These are phyloP conservation scores for Cnidoscolus chayamansa DNA, from an alignment of 441 rosid species.

Conservation along the genomic window DNA sequence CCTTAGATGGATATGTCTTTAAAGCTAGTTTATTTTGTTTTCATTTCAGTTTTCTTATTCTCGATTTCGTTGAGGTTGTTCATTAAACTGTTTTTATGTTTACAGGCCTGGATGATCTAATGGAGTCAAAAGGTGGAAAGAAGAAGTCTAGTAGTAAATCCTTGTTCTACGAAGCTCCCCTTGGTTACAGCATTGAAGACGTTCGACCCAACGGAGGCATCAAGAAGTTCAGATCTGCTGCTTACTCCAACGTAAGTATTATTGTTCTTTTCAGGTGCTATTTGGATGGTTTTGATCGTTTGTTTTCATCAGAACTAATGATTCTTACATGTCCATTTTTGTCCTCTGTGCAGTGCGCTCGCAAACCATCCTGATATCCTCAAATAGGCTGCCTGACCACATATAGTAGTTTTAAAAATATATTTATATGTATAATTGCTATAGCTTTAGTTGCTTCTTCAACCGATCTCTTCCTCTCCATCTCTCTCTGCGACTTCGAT, in stretches of 20 bases:
- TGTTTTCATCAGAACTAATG: neutral
- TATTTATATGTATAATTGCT: conserved; percentile 4
- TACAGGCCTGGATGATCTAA: conserved; percentile 56
- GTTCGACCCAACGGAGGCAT: conserved; percentile 83
- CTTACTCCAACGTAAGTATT: conserved; percentile 76
- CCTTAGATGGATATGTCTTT: too few species aligned
- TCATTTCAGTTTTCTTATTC: neutral
- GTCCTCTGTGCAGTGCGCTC: conserved; percentile 58
- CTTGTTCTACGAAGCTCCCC: conserved; percentile 81
- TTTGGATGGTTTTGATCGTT: neutral
- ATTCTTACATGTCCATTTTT: conserved; percentile 1
- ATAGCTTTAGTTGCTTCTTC: conserved; percentile 23
- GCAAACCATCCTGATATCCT: conserved; percentile 81
- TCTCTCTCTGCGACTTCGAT: conserved; percentile 33
- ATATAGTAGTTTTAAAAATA: conserved; percentile 34
- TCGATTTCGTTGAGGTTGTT: neutral
- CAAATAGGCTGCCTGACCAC: conserved; percentile 34
- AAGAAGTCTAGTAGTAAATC: conserved; percentile 55
- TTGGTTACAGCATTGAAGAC: conserved; percentile 90
- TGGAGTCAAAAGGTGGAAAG: conserved; percentile 87
- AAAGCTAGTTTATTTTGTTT: neutral
- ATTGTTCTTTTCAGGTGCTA: neutral
- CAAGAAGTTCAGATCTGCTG: conserved; percentile 89
- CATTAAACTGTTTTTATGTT: too few species aligned
- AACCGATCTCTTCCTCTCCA: conserved; percentile 31